Conservation (phyloP, 1,284 basidiomycete genomes). For the Malassezia sympodialis region DNA sequence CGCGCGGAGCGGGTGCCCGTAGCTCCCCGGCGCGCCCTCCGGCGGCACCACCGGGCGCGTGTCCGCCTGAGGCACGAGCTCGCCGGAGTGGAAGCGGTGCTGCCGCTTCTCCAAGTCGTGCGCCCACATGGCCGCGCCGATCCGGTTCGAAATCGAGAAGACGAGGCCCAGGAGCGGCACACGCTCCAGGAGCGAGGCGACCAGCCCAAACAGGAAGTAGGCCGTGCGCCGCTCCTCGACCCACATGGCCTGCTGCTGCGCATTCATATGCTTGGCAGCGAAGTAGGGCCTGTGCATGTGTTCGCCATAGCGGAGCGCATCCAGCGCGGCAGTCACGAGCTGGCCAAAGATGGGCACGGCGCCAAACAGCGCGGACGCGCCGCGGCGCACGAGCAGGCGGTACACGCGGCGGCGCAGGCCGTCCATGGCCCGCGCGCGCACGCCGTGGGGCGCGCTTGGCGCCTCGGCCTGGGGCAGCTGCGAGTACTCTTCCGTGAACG, state of each 20-base stretch:
- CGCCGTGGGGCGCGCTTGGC: background rate
- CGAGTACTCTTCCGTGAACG: constrained; percentile 40
- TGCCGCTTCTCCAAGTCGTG: constrained; percentile 47
- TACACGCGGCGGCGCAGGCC: background rate
- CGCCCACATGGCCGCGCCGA: constrained; percentile 47
- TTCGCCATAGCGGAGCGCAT: constrained; percentile 27
- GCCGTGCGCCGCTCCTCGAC: constrained; percentile 36
- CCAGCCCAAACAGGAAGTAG: constrained; percentile 39
- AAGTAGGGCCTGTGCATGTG: constrained; percentile 31
- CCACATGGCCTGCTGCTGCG: constrained; percentile 37
- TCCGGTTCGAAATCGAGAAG: constrained; percentile 41
- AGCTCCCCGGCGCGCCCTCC: constrained; percentile 8
- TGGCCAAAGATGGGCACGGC: constrained; percentile 25
- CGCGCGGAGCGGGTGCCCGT: background rate
- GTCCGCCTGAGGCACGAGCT: constrained; percentile 14
- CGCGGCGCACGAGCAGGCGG: background rate
- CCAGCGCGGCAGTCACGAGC: constrained; percentile 22
- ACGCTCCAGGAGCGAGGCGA: constrained; percentile 35
- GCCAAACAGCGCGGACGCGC: background rate
- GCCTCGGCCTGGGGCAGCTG: constrained; percentile 23
- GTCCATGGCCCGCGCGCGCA: background rate
- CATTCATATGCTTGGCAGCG: constrained; percentile 41
- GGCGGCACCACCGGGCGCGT: background rate
- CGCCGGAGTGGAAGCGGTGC: constrained; percentile 23
- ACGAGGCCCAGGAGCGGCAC: constrained; percentile 37